Evolutionary conservation across 2,329 filamentous ascomycete species (phyloP).

Genomic region (Claviceps paspali): DNA sequence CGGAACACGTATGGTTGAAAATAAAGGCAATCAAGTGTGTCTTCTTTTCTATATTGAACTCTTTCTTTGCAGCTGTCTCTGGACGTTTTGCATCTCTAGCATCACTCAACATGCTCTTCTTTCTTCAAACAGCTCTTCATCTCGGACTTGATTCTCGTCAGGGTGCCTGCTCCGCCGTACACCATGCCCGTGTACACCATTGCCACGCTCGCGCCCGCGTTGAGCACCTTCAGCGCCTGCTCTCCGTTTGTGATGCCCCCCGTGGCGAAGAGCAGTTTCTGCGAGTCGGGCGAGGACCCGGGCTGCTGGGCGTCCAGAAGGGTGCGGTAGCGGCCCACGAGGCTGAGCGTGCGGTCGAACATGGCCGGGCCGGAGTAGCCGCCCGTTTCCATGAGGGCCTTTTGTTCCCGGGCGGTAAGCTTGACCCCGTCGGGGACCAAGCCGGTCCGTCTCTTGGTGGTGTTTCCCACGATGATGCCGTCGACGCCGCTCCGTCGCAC

Average conservation of each 20-base stretch:
- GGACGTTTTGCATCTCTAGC: slow-evolving; percentile 22
- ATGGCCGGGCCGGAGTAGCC: slow-evolving; percentile 85
- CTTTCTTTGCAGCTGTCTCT: no score
- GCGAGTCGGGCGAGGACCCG: slow-evolving; percentile 15
- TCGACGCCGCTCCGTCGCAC: slow-evolving; percentile 76
- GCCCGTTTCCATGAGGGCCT: slow-evolving; percentile 58
- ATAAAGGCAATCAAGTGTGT: no score
- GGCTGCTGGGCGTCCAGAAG: slow-evolving; percentile 39
- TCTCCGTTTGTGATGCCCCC: slow-evolving; percentile 83
- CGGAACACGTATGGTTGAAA: no score
- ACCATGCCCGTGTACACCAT: slow-evolving; percentile 76
- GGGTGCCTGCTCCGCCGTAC: slow-evolving; percentile 48
- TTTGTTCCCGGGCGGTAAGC: slow-evolving; percentile 51
- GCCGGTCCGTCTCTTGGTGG: slow-evolving; percentile 67
- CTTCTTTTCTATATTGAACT: no score
- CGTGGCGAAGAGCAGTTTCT: slow-evolving; percentile 82
- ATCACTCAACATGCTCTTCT: background rate
- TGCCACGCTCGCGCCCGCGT: slow-evolving; percentile 78
- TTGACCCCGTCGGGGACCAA: slow-evolving; percentile 51
- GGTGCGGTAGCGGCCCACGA: slow-evolving; percentile 67
- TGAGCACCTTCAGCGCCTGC: slow-evolving; percentile 66
- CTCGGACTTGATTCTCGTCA: slow-evolving; percentile 50
- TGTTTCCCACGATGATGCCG: slow-evolving; percentile 94
- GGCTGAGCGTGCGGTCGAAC: slow-evolving; percentile 61
- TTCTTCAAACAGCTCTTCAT: slow-evolving; percentile 27